Base-by-base conservation (phyloP, 1,284 basidiomycete species). In the Rhizoctonia solani region DNA sequence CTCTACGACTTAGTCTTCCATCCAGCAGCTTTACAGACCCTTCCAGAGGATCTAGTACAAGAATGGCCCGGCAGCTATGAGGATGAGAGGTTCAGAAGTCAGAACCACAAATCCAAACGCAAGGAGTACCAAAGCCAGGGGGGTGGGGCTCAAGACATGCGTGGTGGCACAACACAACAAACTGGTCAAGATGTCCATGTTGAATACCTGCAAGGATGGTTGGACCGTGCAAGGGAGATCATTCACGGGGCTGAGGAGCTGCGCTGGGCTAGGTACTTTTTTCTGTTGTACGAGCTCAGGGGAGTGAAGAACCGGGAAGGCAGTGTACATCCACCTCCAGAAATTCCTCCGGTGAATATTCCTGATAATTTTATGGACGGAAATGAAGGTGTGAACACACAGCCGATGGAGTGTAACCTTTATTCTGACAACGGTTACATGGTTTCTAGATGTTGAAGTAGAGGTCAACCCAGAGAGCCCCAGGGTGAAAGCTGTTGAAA, bases 271-370 rank as follows among this genome's bases (percentile, higher is more conserved):
- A 16, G 53, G 32, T 46, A 30, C 4, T 66, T 47, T 14, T 46
- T 66, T 30, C 54, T 66, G 21, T 11, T 16, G 19, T 27, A 54
- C n/a, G 29, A 66, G 42, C 54, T 54, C 52, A 44, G 63, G 6
- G 63, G 63, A 1, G 14, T 66, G 41, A 66, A 66, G 44, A 39
- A 11, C 19, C 1, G 19, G 19, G 41, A 44, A 3, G 42, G 13
- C 8, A 66, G 63, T 30, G 21, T 66, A 13, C 63, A 66, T 39
- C 19, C 30, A 0, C 63, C 63, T 37, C 63, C 63, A 8, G 63
- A 66, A 2, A 27, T 9, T 3, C 13, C 6, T 3, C 19, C 29
- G 4, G 13, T 55, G 29, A 23, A 27, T 21, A 13, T 1, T 8
- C 37, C 37, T 39, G 8, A 8, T 8, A 39, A 8, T 39, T 39